These are phyloP conservation scores for Arachis monticola DNA, from an alignment of 331 rosid species.

Conservation along the genomic window DNA sequence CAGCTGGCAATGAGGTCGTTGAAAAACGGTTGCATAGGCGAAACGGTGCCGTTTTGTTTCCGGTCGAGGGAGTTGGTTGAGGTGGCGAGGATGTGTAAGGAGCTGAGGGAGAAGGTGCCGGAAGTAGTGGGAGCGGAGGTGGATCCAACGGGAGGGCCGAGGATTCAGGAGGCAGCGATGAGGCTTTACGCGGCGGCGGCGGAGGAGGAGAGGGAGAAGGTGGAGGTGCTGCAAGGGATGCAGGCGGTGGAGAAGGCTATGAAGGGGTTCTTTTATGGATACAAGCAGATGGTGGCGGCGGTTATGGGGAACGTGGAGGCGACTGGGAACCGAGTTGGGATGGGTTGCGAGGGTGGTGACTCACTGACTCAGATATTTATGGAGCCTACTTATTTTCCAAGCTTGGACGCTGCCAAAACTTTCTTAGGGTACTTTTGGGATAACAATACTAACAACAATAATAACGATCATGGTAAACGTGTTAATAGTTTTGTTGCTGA, in stretches of 20 bases:
- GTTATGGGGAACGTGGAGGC: slow-evolving; percentile 90
- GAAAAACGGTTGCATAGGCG: slow-evolving; percentile 24
- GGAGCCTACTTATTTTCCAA: slow-evolving; percentile 89
- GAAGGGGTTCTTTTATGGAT: slow-evolving; percentile 76
- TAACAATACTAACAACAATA: slow-evolving; percentile 10
- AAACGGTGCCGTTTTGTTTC: slow-evolving; percentile 74
- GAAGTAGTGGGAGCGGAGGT: slow-evolving; percentile 69
- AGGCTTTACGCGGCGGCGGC: slow-evolving; percentile 62
- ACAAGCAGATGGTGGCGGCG: slow-evolving; percentile 73
- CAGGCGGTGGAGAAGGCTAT: slow-evolving; percentile 74
- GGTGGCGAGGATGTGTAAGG: slow-evolving; percentile 64
- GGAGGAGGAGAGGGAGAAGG: slow-evolving; percentile 43
- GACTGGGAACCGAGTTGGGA: slow-evolving; percentile 70
- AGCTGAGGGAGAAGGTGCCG: slow-evolving; percentile 79
- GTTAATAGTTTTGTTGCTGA: neutral
- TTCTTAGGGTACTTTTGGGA: slow-evolving; percentile 67
- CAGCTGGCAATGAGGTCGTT: slow-evolving; percentile 50
- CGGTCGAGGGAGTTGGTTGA: slow-evolving; percentile 67
- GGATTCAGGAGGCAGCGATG: slow-evolving; percentile 94
- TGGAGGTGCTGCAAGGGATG: slow-evolving; percentile 75
- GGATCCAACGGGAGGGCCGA: slow-evolving; percentile 87
- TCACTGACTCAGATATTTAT: slow-evolving; percentile 75
- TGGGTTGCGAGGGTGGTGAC: slow-evolving; percentile 61
- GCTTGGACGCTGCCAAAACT: slow-evolving; percentile 94
- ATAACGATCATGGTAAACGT: neutral